These are phyloP conservation scores for Debaryomyces castellii DNA, from an alignment of 805 yeast species.

Conservation along the genomic window DNA sequence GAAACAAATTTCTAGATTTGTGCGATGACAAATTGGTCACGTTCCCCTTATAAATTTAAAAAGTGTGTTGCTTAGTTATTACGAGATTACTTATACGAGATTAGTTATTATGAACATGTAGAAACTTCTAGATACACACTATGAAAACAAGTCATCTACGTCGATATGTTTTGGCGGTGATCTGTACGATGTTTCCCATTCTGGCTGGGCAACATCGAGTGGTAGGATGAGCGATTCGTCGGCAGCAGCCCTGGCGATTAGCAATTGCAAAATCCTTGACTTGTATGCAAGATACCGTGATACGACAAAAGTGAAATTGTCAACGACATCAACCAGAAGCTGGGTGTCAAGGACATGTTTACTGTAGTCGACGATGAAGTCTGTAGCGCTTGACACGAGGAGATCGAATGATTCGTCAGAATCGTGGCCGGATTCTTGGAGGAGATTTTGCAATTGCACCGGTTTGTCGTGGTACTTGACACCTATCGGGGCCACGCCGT, in stretches of 20 bases:
- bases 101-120: background rate
- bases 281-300: conserved; percentile 3
- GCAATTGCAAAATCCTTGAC: conserved; percentile 1
- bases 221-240: conserved; percentile 11
- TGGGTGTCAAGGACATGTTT: background rate
- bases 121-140: background rate
- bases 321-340: background rate
- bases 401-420: background rate
- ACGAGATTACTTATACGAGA: background rate
- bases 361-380: conserved; percentile 3
- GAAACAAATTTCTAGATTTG: background rate
- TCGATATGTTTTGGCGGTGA: conserved; percentile 8
- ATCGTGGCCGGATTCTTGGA: background rate
- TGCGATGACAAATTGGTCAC: conserved; percentile 2
- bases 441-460: background rate
- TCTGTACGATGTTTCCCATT: conserved; percentile 15
- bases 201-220: conserved; percentile 9
- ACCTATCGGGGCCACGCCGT: conserved; percentile 24
- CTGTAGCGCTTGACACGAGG: background rate
- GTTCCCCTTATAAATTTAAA: background rate
- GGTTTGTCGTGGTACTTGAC: conserved; percentile 6
- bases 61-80: background rate
- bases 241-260: conserved; percentile 9
- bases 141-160: conserved; percentile 1
- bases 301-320: background rate